These are phyloP conservation scores for Leptodermis oblonga DNA, from an alignment of 257 asterid genomes.

Conservation along the genomic window DNA sequence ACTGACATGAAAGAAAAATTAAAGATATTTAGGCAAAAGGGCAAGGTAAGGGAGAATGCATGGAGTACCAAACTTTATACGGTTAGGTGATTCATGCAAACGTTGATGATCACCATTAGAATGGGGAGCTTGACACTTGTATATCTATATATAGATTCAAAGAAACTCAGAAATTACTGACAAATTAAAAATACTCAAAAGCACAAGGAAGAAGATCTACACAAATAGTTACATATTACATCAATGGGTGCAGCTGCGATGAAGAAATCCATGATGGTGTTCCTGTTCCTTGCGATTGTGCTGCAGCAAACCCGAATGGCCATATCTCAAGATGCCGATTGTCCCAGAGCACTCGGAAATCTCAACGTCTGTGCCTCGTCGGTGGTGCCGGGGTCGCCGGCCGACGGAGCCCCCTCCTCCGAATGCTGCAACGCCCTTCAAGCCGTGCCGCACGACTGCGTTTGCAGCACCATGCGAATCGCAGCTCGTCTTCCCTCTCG, in stretches of 20 bases:
- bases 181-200: too few species aligned
- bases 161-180: background rate
- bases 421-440: constrained; percentile 34
- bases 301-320: constrained; percentile 20
- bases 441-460: constrained; percentile 29
- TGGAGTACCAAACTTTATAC: constrained; percentile 8
- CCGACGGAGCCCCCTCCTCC: constrained; percentile 11
- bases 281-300: constrained; percentile 15
- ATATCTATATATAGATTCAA: background rate
- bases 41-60: background rate
- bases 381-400: constrained; percentile 21
- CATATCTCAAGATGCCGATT: constrained; percentile 29
- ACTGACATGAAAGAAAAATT: too few species aligned
- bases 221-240: background rate
- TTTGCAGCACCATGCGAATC: constrained; percentile 41
- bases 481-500: constrained; percentile 44
- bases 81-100: constrained; percentile 40
- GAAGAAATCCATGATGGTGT: constrained; percentile 21
- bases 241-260: constrained; percentile 15
- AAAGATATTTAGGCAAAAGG: too few species aligned
- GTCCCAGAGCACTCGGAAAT: constrained; percentile 34
- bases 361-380: constrained; percentile 24
- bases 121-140: background rate
- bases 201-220: background rate
- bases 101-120: background rate